Conservation (phyloP, 495 filamentous ascomycete species). For the Hyaloscypha bicolor region DNA sequence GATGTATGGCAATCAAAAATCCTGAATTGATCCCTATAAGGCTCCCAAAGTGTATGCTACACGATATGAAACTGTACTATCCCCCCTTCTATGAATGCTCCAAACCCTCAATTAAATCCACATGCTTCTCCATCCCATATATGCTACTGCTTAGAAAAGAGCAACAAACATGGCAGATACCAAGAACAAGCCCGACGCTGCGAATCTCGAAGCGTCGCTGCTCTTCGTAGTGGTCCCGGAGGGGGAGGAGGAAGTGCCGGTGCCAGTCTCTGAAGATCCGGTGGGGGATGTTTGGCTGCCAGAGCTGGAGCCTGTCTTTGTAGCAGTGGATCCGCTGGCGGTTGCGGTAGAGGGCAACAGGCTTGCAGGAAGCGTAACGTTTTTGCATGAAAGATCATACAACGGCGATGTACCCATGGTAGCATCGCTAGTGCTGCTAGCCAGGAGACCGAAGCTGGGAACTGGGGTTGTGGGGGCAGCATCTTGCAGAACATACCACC, state of each 20-base stretch:
- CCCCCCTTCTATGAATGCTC: background rate
- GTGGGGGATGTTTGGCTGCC: background rate
- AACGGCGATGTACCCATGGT: slow-evolving; percentile 46
- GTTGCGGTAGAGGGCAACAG: background rate
- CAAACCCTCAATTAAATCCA: background rate
- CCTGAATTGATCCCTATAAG: slow-evolving; percentile 5
- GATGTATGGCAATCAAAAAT: background rate
- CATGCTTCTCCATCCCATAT: background rate
- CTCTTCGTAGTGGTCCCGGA: background rate
- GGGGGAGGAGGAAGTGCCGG: background rate
- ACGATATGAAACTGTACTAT: background rate
- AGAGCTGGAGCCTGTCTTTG: background rate
- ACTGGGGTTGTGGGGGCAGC: slow-evolving; percentile 53
- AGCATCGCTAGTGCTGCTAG: slow-evolving; percentile 7
- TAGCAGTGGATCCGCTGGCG: background rate
- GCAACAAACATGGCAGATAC: slow-evolving; percentile 5
- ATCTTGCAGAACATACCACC: slow-evolving; percentile 77
- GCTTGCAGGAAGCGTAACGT: slow-evolving; percentile 8
- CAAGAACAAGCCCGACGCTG: slow-evolving; percentile 5
- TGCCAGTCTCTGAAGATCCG: background rate
- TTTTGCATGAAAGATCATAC: slow-evolving; percentile 59
- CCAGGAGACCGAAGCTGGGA: slow-evolving; percentile 68
- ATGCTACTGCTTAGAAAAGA: slow-evolving; percentile 3
- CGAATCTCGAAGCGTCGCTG: background rate
- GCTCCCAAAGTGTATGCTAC: background rate